These are phyloP conservation scores for Yamadazyma phyllophila DNA, from an alignment of 805 yeast species.

Conservation along the genomic window DNA sequence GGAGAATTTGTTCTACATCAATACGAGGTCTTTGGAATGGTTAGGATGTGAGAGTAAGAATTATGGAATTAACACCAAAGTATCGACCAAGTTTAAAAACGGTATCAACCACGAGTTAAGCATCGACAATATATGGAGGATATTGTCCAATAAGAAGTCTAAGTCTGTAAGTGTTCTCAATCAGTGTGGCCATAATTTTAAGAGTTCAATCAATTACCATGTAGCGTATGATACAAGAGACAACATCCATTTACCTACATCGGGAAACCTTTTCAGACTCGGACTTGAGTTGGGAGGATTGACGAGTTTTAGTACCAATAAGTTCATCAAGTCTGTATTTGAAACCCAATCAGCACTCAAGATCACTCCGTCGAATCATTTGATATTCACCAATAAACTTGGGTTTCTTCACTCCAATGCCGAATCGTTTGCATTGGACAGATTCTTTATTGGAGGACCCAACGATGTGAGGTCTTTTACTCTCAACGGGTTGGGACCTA, in stretches of 20 bases:
- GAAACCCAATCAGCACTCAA: conserved; percentile 38
- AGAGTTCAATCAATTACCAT: conserved; percentile 42
- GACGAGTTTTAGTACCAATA: conserved; percentile 22
- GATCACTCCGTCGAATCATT: conserved; percentile 17
- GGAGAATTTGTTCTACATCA: conserved; percentile 40
- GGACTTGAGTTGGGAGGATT: conserved; percentile 39
- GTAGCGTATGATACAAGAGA: conserved; percentile 45
- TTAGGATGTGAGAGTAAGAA: conserved; percentile 44
- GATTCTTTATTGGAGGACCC: conserved; percentile 59
- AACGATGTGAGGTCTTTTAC: conserved; percentile 55
- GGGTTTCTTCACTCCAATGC: conserved; percentile 27
- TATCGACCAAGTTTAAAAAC: conserved; percentile 31
- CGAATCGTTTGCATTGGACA: conserved; percentile 45
- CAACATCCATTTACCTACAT: conserved; percentile 39
- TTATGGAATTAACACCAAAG: conserved; percentile 42
- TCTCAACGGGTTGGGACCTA: conserved; percentile 55
- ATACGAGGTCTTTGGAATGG: conserved; percentile 48
- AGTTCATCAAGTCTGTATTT: conserved; percentile 40
- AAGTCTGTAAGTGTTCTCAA: conserved; percentile 28
- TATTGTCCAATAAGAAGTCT: conserved; percentile 29
- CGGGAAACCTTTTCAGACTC: conserved; percentile 36
- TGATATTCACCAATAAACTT: conserved; percentile 29
- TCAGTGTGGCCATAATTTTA: conserved; percentile 47
- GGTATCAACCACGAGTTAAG: conserved; percentile 47
- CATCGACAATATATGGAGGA: conserved; percentile 43